A percentile compares a stretch with the other conserved stretches of the same genome.
These are phyloP conservation scores for Meyerozyma carpophila DNA, from an alignment of 1,139 yeast species.

Conservation along the genomic window DNA sequence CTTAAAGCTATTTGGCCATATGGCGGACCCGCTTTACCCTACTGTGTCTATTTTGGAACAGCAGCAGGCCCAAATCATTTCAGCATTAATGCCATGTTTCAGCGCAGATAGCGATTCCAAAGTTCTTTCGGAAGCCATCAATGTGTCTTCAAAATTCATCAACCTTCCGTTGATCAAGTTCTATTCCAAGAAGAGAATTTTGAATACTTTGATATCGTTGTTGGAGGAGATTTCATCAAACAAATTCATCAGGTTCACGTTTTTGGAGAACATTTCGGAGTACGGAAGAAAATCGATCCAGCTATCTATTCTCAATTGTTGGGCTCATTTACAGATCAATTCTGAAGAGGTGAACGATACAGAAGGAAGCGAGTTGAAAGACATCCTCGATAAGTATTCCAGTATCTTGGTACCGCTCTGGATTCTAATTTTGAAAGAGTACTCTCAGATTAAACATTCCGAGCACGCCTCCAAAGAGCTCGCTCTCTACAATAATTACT, in stretches of 20 bases:
- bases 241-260: constrained; percentile 38
- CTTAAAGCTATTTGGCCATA: constrained; percentile 42
- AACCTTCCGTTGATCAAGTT: constrained; percentile 42
- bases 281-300: constrained; percentile 61
- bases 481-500: constrained; percentile 55
- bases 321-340: constrained; percentile 76
- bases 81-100: constrained; percentile 91
- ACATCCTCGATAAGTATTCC: constrained; percentile 55
- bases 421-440: constrained; percentile 73
- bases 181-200: constrained; percentile 53
- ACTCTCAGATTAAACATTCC: constrained; percentile 60
- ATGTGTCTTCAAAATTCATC: constrained; percentile 74
- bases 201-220: constrained; percentile 61
- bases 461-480: constrained; percentile 45
- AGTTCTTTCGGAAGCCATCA: constrained; percentile 73
- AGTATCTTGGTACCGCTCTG: constrained; percentile 67
- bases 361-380: constrained; percentile 28
- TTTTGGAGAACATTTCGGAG: constrained; percentile 41
- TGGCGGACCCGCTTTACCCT: constrained; percentile 71
- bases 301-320: constrained; percentile 71
- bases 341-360: constrained; percentile 22
- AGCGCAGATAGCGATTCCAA: constrained; percentile 65
- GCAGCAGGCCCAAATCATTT: constrained; percentile 89
- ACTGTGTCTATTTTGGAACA: constrained; percentile 75
- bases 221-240: constrained; percentile 56